phyloP scores from a whole-genome alignment of 495 filamentous ascomycete species.

The Neurospora sp. region DNA sequence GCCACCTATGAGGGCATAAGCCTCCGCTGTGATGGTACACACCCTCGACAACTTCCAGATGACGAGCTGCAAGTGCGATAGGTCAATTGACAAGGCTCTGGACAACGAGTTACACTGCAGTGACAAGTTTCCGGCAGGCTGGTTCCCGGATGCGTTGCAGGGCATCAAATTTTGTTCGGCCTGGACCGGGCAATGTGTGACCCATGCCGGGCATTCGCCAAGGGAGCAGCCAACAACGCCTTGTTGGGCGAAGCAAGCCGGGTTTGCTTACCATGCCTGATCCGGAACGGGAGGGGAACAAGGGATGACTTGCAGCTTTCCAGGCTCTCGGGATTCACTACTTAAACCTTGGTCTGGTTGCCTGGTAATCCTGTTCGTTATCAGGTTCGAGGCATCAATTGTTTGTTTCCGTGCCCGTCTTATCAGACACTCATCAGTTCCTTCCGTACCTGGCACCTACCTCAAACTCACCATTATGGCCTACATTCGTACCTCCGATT shows the following conservation, averaged over 20 bases:
- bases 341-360: neutral
- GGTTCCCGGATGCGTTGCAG: neutral
- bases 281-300: neutral
- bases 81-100: neutral
- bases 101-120: neutral
- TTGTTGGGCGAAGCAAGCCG: neutral
- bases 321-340: accelerated
- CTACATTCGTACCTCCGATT: neutral
- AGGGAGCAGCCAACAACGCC: neutral
- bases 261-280: neutral
- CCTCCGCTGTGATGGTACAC: neutral
- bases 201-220: neutral
- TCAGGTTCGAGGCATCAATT: too few relatives aligned
- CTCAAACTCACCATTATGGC: neutral
- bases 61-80: too few relatives aligned
- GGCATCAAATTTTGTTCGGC: too few relatives aligned
- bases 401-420: too few relatives aligned
- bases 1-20: neutral
- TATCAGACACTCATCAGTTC: too few relatives aligned
- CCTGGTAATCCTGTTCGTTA: neutral
- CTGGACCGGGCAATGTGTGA: neutral
- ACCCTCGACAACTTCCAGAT: neutral
- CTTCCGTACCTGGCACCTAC: too few relatives aligned
- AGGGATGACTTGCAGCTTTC: neutral
- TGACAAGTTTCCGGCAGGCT: neutral